A percentile compares a stretch with the other conserved stretches of the same genome.
Conservation (phyloP, 352 stramenopile species). For the Globisporangium megalacanthum region DNA sequence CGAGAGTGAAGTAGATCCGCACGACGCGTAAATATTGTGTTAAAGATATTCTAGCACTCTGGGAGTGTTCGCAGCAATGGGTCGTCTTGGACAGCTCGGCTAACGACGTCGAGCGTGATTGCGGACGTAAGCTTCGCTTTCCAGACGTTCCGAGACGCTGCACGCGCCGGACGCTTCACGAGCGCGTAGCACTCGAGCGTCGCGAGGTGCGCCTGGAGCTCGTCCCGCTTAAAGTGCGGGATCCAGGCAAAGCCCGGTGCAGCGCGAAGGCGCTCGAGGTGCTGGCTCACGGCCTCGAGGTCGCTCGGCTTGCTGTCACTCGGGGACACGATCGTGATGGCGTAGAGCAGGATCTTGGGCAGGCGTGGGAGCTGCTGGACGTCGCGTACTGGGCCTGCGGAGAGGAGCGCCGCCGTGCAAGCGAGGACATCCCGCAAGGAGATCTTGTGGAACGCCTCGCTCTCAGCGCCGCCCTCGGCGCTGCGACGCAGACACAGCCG, state of each 20-base stretch:
- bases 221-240: constrained; percentile 45
- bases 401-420: constrained; percentile 28
- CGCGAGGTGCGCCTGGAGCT: constrained; percentile 54
- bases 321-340: constrained; percentile 49
- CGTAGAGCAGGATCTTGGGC: constrained; percentile 62
- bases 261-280: constrained; percentile 35
- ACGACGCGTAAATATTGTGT: not conserved
- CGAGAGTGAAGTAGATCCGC: too few species aligned
- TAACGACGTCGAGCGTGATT: constrained; percentile 39
- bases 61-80: constrained; percentile 30
- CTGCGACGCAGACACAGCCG: constrained; percentile 29
- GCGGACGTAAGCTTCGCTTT: constrained; percentile 39
- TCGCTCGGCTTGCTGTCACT: constrained; percentile 28
- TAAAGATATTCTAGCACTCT: constrained; percentile 4
- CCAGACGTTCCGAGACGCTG: constrained; percentile 34
- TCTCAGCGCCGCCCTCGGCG: not conserved
- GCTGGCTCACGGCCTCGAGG: constrained; percentile 39
- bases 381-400: constrained; percentile 35
- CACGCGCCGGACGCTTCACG: constrained; percentile 27
- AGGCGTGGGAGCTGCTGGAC: constrained; percentile 57
- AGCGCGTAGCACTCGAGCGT: constrained; percentile 71
- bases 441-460: constrained; percentile 12
- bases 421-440: constrained; percentile 35
- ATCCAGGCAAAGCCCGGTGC: constrained; percentile 45
- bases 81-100: constrained; percentile 39